phyloP scores from a whole-genome alignment of 805 yeast species.

The Torulaspora maleeae region DNA sequence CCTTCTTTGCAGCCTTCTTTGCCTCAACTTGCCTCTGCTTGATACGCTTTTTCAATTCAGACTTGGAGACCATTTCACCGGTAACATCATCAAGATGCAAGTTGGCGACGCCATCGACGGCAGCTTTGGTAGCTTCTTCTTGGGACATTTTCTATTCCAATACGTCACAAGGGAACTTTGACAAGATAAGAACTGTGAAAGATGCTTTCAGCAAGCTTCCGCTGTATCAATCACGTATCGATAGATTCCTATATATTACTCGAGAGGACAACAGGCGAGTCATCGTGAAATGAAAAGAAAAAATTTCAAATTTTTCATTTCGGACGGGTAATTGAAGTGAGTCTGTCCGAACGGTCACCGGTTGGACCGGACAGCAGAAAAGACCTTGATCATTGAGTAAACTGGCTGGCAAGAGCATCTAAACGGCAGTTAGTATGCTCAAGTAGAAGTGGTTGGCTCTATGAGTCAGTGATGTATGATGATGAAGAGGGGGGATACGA shows the following conservation, averaged over 20 bases:
- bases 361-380: too few relatives aligned
- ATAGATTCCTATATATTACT: background rate
- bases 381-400: too few relatives aligned
- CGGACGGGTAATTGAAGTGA: constrained; percentile 1
- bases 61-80: constrained; percentile 93
- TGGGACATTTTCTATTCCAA: constrained; percentile 30
- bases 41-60: constrained; percentile 93
- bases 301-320: constrained; percentile 4
- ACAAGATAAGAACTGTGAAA: background rate
- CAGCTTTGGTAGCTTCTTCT: constrained; percentile 50
- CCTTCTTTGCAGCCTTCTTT: constrained; percentile 90
- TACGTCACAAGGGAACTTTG: background rate
- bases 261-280: constrained; percentile 1
- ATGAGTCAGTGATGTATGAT: constrained; percentile 1
- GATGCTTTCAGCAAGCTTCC: background rate
- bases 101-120: constrained; percentile 71
- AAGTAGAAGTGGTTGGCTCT: background rate
- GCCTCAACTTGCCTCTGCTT: constrained; percentile 82
- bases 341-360: constrained; percentile 1
- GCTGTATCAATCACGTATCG: background rate
- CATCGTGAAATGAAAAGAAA: constrained; percentile 3
- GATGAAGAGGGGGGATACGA: constrained; percentile 11
- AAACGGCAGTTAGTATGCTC: background rate
- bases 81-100: constrained; percentile 85
- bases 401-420: background rate